Evolutionary conservation across 306 rosid species (phyloP).

Genomic region (Corylus heterophylla): DNA sequence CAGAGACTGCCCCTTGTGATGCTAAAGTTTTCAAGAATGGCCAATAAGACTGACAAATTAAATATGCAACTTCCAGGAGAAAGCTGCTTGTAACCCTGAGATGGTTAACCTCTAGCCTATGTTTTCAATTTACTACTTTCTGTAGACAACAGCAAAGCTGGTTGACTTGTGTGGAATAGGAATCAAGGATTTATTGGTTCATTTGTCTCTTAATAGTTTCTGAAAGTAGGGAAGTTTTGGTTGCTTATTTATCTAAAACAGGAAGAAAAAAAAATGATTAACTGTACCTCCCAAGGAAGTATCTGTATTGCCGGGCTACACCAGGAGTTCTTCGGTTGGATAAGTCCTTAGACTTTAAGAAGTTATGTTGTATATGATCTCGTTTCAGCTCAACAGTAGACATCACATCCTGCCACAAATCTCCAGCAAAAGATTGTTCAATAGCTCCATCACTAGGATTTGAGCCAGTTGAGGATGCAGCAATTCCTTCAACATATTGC

Average conservation of each 20-base stretch:
- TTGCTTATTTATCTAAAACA: not conserved
- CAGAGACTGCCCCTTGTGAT: not conserved
- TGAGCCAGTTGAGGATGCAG: constrained; percentile 38
- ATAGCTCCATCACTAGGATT: constrained; percentile 46
- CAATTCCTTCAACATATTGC: constrained; percentile 38
- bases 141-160: not conserved
- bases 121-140: not conserved
- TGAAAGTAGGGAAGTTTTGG: not conserved
- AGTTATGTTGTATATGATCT: constrained; percentile 62
- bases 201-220: not conserved
- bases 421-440: constrained; percentile 77
- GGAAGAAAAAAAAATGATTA: constrained; percentile 8
- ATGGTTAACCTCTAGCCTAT: not conserved
- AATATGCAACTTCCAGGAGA: not conserved
- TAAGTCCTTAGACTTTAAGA: constrained; percentile 74
- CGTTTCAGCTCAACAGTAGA: constrained; percentile 54
- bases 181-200: not conserved
- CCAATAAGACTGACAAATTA: not conserved
- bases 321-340: constrained; percentile 79
- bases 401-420: constrained; percentile 82
- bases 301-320: constrained; percentile 66
- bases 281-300: constrained; percentile 81
- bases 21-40: not conserved
- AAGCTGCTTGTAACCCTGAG: not conserved
- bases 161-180: constrained; percentile 12